Conservation (phyloP, 495 filamentous ascomycete genomes). For the Polyplosphaeria fusca region DNA sequence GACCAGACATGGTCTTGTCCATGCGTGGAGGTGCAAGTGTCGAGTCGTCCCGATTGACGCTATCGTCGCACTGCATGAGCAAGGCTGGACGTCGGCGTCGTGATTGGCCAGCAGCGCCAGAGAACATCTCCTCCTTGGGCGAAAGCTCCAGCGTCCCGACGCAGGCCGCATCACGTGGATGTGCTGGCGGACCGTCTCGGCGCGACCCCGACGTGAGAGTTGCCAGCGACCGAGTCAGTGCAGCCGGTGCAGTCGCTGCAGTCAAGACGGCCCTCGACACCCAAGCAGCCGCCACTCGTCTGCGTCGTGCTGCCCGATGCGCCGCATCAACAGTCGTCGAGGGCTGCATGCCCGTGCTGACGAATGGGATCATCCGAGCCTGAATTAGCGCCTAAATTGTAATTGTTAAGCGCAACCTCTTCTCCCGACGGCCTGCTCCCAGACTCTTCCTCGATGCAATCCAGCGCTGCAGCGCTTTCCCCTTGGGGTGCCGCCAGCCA, state of each 20-base stretch:
- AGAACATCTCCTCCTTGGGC: too few species aligned
- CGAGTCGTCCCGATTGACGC: background rate
- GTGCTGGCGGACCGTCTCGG: too few species aligned
- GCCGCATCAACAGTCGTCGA: background rate
- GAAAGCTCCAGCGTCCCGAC: too few species aligned
- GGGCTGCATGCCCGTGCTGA: background rate
- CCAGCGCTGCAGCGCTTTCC: background rate
- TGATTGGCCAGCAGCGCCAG: background rate
- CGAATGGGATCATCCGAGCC: conserved; percentile 7
- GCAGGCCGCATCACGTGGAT: too few species aligned
- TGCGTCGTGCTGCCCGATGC: background rate
- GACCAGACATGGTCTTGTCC: background rate
- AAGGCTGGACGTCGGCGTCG: background rate
- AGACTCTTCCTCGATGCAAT: background rate
- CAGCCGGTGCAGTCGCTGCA: too few species aligned
- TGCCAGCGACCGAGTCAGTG: too few species aligned
- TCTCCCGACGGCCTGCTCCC: background rate
- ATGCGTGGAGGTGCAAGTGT: background rate
- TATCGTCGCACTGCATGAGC: background rate
- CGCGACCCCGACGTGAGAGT: too few species aligned
- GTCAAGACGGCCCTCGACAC: too few species aligned
- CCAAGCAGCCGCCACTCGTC: too few species aligned
- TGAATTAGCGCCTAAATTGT: background rate
- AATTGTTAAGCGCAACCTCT: background rate
- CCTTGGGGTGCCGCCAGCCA: background rate